phyloP scores from a whole-genome alignment of 2,329 filamentous ascomycete species.

The Neofusicoccum ribis region DNA sequence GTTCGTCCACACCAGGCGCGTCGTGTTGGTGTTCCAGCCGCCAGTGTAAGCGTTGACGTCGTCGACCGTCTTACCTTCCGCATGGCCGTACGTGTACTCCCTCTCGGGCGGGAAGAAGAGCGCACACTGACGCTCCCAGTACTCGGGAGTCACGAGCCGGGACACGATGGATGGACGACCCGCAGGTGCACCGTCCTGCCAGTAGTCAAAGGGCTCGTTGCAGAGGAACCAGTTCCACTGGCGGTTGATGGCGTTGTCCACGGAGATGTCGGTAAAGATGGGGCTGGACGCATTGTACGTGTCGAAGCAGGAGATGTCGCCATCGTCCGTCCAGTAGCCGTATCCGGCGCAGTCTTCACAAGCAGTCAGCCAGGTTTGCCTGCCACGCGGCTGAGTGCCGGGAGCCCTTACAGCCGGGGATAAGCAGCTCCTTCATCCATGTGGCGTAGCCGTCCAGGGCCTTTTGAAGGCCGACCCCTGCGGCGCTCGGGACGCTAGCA shows the following conservation, averaged over 20 bases:
- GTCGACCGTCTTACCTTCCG: conserved; percentile 48
- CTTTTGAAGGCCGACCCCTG: conserved; percentile 56
- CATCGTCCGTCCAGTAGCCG: conserved; percentile 45
- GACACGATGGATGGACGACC: conserved; percentile 52
- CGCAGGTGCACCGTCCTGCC: conserved; percentile 55
- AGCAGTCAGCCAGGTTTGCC: too few relatives aligned
- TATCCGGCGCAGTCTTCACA: conserved; percentile 43
- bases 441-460: conserved; percentile 55
- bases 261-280: conserved; percentile 52
- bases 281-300: conserved; percentile 53
- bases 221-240: conserved; percentile 64
- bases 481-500: conserved; percentile 35
- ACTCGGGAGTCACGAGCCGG: conserved; percentile 51
- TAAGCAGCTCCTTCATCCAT: conserved; percentile 14
- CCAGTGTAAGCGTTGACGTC: conserved; percentile 56
- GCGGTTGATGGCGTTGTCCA: conserved; percentile 49
- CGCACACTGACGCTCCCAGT: conserved; percentile 58
- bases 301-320: conserved; percentile 53
- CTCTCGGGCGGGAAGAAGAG: conserved; percentile 57
- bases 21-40: conserved; percentile 57
- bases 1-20: conserved; percentile 59
- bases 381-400: too few relatives aligned
- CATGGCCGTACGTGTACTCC: conserved; percentile 52
- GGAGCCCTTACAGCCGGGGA: conserved; percentile 28
- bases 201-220: conserved; percentile 63